phyloP scores from a whole-genome alignment of 2,329 filamentous ascomycete species.

The Colletotrichum liaoningense region DNA sequence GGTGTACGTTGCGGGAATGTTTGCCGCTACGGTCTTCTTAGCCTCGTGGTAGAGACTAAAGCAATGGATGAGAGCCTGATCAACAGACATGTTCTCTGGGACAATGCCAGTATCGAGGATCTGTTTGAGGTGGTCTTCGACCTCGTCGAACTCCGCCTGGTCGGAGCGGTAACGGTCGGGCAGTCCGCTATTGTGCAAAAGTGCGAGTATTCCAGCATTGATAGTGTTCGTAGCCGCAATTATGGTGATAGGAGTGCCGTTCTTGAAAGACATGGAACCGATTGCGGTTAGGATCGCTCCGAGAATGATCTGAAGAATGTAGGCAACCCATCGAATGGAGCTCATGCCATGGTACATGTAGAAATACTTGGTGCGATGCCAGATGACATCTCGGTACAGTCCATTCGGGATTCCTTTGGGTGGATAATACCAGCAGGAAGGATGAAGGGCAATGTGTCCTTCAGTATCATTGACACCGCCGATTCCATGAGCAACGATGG shows the following conservation, averaged over 20 bases:
- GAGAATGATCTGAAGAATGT: conserved; percentile 61
- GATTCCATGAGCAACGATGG: conserved; percentile 58
- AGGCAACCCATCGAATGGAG: conserved; percentile 55
- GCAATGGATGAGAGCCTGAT: conserved; percentile 60
- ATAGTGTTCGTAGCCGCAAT: conserved; percentile 63
- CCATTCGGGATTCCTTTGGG: conserved; percentile 59
- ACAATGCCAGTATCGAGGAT: conserved; percentile 61
- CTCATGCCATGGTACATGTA: conserved; percentile 57
- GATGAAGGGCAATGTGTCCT: conserved; percentile 53
- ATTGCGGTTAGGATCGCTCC: conserved; percentile 62
- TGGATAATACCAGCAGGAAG: conserved; percentile 56
- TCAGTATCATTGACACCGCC: conserved; percentile 60
- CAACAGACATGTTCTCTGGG: conserved; percentile 52
- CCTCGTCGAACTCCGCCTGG: conserved; percentile 59
- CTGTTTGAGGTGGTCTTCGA: conserved; percentile 63
- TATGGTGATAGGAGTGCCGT: conserved; percentile 56
- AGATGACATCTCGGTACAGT: conserved; percentile 60
- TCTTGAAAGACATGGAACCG: conserved; percentile 51
- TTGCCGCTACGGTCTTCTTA: conserved; percentile 58
- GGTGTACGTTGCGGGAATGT: conserved; percentile 57
- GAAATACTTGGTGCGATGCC: conserved; percentile 56
- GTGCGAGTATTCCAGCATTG: conserved; percentile 60
- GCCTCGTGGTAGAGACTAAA: conserved; percentile 59
- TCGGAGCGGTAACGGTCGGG: conserved; percentile 63
- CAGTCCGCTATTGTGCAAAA: conserved; percentile 65